Percentiles rank a stretch among this genome's conserved stretches.
Conservation (phyloP, 163 green algal genomes). For the Scenedesmus sp. region DNA sequence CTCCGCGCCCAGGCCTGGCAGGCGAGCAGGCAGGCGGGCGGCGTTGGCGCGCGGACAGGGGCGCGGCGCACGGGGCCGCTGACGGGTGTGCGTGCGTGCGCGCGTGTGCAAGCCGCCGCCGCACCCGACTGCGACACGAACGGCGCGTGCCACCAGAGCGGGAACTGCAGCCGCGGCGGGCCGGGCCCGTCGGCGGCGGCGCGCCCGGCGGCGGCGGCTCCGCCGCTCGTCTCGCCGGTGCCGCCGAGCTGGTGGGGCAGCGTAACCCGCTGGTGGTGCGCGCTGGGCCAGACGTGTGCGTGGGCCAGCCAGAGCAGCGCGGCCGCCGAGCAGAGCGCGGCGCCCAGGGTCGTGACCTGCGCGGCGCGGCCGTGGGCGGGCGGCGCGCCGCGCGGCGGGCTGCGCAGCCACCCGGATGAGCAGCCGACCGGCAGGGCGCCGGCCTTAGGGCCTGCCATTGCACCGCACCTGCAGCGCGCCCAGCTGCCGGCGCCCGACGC, state of each 20-base stretch:
- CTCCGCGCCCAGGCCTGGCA: constrained; percentile 40
- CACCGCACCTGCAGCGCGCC: constrained; percentile 3
- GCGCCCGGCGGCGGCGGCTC: not conserved
- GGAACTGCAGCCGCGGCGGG: constrained; percentile 23
- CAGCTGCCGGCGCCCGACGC: not conserved
- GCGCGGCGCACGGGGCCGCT: too few species aligned
- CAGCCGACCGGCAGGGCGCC: too few species aligned
- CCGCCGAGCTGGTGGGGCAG: constrained; percentile 7
- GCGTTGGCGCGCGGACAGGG: too few species aligned
- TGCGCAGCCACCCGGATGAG: too few species aligned
- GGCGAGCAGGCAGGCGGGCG: too few species aligned
- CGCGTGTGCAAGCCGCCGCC: too few species aligned
- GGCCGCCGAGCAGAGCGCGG: not conserved
- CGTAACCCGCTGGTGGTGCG: not conserved
- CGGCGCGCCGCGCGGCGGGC: too few species aligned
- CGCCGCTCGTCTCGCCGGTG: not conserved
- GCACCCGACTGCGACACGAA: constrained; percentile 23
- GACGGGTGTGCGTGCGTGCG: too few species aligned
- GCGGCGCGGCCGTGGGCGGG: too few species aligned
- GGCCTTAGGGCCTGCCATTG: too few species aligned
- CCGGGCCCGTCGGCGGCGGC: too few species aligned
- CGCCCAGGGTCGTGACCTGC: not conserved
- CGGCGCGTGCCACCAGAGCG: constrained; percentile 38
- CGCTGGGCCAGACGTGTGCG: not conserved
- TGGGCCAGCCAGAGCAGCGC: constrained; percentile 6